Evolutionary conservation across 768 basidiomycete species (phyloP).

Genomic region (Agrocybe praecox): DNA sequence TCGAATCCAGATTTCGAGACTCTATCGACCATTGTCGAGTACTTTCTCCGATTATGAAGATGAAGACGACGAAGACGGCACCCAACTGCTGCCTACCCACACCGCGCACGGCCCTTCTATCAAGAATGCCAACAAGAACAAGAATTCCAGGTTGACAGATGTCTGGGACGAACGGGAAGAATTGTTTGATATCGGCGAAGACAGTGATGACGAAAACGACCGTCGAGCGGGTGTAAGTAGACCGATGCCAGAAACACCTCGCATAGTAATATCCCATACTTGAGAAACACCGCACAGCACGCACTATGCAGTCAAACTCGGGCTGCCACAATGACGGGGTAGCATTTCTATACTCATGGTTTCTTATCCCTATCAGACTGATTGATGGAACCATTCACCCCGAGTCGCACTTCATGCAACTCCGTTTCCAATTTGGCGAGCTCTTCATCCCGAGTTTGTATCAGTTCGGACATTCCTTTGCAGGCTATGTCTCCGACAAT

Average conservation of each 20-base stretch:
- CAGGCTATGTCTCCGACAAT: constrained; percentile 54
- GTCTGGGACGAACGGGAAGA: constrained; percentile 85
- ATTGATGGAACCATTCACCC: constrained; percentile 26
- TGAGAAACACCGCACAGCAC: neutral
- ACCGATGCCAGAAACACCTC: constrained; percentile 15
- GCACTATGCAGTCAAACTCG: neutral
- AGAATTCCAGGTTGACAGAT: constrained; percentile 46
- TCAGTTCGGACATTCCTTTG: constrained; percentile 41
- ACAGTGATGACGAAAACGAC: constrained; percentile 53
- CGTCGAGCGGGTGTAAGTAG: constrained; percentile 17
- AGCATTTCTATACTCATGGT: neutral
- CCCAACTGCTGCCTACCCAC: constrained; percentile 63
- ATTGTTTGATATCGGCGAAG: constrained; percentile 66
- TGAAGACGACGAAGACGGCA: constrained; percentile 48
- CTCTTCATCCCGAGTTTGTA: constrained; percentile 44
- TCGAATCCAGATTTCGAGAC: constrained; percentile 61
- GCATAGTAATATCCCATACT: constrained; percentile 25
- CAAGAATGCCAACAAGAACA: constrained; percentile 10
- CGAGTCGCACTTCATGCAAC: constrained; percentile 39
- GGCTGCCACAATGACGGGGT: no score
- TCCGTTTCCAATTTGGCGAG: constrained; percentile 45
- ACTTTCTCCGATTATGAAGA: constrained; percentile 56
- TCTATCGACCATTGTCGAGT: constrained; percentile 74
- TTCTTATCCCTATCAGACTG: constrained; percentile 8
- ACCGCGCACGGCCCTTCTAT: constrained; percentile 19